Evolutionary conservation across 495 filamentous ascomycete genomes (phyloP), one percentile per base, ranked within the genome.

Genomic region (Aspergillus funiculosus): DNA sequence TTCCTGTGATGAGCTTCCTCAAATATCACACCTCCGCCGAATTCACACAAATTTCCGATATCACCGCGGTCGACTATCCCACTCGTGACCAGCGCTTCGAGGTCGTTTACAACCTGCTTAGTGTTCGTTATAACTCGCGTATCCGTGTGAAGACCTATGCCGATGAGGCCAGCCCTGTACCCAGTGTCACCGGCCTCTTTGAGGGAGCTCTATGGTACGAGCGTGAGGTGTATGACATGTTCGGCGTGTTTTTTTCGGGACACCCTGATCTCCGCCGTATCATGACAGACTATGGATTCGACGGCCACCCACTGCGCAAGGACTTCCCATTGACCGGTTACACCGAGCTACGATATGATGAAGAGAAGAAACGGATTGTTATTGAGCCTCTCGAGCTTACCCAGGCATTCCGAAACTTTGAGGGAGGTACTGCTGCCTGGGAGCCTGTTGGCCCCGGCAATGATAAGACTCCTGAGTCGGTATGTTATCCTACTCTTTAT

Each of bases 281-380:
- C 73, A 94, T 99, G 91, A 99, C 94, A 29, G 94, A 99, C 61
- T 99, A 99, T 67, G 94, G 94, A 37, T 99, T 99, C 60, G 94
- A 99, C 63, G 94, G 94, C 15, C 91, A 97, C 73, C 94, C 94
- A 6, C 70, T 99, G 59, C 76, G 94, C 62, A 99, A 99, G 69
- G 94, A 99, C 60, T 99, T 99, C 68, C 94, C 94, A 21, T 70
- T 97, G 64, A 97, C 94, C 15, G 94, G 94, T 28, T 99, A 99
- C 73, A 99, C 94, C 40, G 94, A 99, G 79, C 83, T 99, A 39
- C 76, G 94, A 49, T 99, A 89, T 57, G 91, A 96, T 59, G 94
- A 99, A 66, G 94, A 97, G 79, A 99, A 97, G 85, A 97, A 99
- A 80, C 78, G 94, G 42, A 95, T 97, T 63, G 90, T 99, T 44